Conservation (phyloP, 305 asterid genomes). For the Fraxinus dipetala region DNA sequence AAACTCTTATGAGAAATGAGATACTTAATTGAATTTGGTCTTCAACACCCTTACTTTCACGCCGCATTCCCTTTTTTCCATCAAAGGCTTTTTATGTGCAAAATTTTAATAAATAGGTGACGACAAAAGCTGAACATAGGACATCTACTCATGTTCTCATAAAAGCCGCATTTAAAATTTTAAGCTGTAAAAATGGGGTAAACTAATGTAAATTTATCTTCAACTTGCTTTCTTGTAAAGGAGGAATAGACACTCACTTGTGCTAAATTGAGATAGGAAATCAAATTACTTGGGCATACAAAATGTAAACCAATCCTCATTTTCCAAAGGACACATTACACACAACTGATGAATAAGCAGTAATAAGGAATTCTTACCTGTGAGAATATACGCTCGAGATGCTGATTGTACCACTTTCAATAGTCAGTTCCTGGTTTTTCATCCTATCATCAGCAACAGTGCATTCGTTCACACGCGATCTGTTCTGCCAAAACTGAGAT, state of each 20-base stretch:
- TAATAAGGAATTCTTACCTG: slow-evolving; percentile 49
- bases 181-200: neutral
- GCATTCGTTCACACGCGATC: slow-evolving; percentile 34
- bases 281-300: neutral
- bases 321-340: neutral
- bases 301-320: neutral
- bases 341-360: neutral
- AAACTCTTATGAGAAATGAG: neutral
- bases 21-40: neutral
- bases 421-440: slow-evolving; percentile 48
- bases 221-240: neutral
- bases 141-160: neutral
- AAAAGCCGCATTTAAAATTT: neutral
- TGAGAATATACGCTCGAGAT: slow-evolving; percentile 81
- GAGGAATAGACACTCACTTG: neutral
- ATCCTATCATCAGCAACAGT: slow-evolving; percentile 34
- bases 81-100: neutral
- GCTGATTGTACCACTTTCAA: slow-evolving; percentile 76
- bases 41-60: neutral
- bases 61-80: neutral
- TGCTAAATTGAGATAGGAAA: neutral
- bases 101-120: neutral
- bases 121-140: neutral
- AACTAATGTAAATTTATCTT: neutral
- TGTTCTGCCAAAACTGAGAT: slow-evolving; percentile 38